Evolutionary conservation across 345 rosid genomes (phyloP).

Genomic region (Excoecaria agallocha): DNA sequence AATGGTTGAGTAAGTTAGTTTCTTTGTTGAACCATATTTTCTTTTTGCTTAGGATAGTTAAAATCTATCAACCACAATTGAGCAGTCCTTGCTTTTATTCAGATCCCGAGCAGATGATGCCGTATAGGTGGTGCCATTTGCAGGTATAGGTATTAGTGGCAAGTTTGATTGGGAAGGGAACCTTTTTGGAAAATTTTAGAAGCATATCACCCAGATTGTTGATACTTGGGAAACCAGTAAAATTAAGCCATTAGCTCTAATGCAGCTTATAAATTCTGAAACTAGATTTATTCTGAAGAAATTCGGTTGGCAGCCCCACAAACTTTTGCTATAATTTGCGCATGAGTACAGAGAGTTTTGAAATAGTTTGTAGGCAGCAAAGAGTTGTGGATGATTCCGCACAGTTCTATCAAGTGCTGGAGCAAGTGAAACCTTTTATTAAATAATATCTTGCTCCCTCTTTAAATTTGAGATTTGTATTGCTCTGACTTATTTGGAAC

Average conservation of each 20-base stretch:
- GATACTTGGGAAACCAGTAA: neutral
- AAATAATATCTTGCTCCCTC: neutral
- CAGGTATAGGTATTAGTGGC: neutral
- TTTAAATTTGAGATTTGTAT: neutral
- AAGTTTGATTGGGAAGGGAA: neutral
- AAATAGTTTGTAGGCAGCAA: neutral
- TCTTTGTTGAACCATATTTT: neutral
- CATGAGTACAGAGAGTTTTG: neutral
- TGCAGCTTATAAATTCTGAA: neutral
- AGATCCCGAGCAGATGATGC: neutral
- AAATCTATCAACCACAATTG: neutral
- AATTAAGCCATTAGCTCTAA: neutral
- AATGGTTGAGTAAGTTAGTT: conserved; percentile 1
- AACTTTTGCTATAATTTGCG: neutral
- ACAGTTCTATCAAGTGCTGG: neutral
- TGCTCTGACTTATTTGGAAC: neutral
- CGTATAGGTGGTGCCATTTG: neutral
- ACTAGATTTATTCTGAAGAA: neutral
- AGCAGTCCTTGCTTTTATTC: neutral
- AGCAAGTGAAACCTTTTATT: neutral
- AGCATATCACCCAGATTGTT: neutral
- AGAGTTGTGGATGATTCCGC: neutral
- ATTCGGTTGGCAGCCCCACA: neutral
- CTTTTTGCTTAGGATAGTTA: neutral
- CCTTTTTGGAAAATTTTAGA: neutral